A percentile compares a stretch with the other conserved stretches of the same genome.
Conservation (phyloP, 192 early-diverging fungal genomes). For the Chytriomyces confervae region DNA sequence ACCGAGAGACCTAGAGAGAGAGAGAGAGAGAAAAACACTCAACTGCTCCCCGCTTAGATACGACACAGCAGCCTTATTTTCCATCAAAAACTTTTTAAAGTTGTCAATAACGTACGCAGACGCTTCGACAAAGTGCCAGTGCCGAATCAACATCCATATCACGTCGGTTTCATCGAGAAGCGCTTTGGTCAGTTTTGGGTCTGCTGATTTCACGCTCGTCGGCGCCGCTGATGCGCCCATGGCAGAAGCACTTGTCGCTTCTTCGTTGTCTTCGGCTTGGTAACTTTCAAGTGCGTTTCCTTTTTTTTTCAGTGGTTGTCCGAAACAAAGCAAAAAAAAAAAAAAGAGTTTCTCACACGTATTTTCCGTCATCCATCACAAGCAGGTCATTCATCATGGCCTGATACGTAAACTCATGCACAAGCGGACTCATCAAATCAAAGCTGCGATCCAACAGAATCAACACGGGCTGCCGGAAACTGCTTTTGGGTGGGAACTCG, state of each 20-base stretch:
- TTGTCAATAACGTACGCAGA: slow-evolving; percentile 71
- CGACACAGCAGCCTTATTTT: slow-evolving; percentile 72
- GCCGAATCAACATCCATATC: slow-evolving; percentile 76
- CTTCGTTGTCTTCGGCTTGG: slow-evolving; percentile 26
- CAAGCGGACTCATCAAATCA: slow-evolving; percentile 86
- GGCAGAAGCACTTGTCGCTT: background rate
- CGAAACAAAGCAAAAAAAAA: background rate
- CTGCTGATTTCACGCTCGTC: background rate
- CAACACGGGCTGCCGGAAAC: slow-evolving; percentile 70
- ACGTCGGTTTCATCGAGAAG: slow-evolving; percentile 78
- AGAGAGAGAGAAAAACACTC: background rate
- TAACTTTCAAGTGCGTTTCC: slow-evolving; percentile 1
- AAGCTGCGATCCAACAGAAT: slow-evolving; percentile 91
- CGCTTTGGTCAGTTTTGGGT: slow-evolving; percentile 33
- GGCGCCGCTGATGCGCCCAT: background rate
- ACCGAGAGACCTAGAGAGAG: no score
- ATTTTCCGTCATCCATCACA: slow-evolving; percentile 47
- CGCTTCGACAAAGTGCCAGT: slow-evolving; percentile 83
- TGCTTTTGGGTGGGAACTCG: slow-evolving; percentile 55
- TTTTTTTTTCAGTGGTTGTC: background rate
- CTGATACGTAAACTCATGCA: slow-evolving; percentile 99
- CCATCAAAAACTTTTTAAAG: slow-evolving; percentile 79
- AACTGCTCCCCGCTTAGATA: slow-evolving; percentile 39
- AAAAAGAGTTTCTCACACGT: slow-evolving; percentile 27
- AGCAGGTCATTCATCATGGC: slow-evolving; percentile 97